Evolutionary conservation across 768 basidiomycete species (phyloP).

Genomic region (Amanita pseudoporphyria): DNA sequence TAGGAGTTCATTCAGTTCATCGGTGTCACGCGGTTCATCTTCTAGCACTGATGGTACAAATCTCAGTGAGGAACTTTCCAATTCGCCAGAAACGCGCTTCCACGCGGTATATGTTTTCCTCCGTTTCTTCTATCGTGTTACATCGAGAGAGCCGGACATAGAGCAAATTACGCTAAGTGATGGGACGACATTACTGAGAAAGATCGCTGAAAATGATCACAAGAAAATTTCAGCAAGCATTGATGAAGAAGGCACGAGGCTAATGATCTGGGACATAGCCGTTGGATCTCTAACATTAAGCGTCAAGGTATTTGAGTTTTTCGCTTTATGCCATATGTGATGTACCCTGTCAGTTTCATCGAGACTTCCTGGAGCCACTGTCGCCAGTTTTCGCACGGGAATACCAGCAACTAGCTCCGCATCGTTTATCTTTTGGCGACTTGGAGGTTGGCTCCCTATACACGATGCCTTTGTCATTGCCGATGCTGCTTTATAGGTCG

Average conservation of each 20-base stretch:
- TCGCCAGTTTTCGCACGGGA: conserved; percentile 41
- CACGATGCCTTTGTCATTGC: background rate
- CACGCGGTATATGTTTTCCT: conserved; percentile 55
- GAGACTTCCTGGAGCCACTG: conserved; percentile 51
- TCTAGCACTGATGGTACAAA: conserved; percentile 12
- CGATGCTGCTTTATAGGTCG: conserved; percentile 23
- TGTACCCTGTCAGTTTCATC: conserved; percentile 38
- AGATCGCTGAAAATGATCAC: background rate
- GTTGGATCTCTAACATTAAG: conserved; percentile 50
- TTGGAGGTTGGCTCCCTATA: conserved; percentile 36
- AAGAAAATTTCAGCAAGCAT: conserved; percentile 7
- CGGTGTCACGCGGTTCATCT: conserved; percentile 7
- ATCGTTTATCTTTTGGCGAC: conserved; percentile 32
- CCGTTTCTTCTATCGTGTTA: conserved; percentile 41
- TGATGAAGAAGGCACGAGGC: conserved; percentile 21
- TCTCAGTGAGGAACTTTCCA: conserved; percentile 43
- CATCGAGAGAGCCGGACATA: conserved; percentile 11
- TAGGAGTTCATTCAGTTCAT: conserved; percentile 9
- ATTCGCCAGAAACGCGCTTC: conserved; percentile 50
- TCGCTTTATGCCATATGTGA: background rate
- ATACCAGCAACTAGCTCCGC: conserved; percentile 41
- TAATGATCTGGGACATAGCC: conserved; percentile 48
- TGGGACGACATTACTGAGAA: background rate
- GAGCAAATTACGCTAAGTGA: background rate
- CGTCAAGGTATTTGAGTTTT: conserved; percentile 38